Evolutionary conservation across 2,329 filamentous ascomycete species (phyloP), one percentile per base, ranked within the genome.

Genomic region (Beauveria brongniartii): DNA sequence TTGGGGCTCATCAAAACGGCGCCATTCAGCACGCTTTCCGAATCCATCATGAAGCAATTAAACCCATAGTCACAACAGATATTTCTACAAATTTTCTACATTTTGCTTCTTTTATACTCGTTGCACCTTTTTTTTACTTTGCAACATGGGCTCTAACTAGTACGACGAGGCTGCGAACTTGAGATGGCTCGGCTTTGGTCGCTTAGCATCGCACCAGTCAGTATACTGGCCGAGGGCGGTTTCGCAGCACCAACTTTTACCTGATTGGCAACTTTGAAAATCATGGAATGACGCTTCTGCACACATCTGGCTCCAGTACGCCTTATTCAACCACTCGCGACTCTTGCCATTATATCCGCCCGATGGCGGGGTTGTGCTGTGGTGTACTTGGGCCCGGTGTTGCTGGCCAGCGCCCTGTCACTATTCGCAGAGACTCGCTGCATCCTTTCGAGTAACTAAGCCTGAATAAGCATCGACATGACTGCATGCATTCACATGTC

Each of bases 131-230:
- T 9, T 9, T 10, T 20, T 18, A 3, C 22, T 18, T 53, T 53
- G 3, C 8, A 40, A 37, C 18, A 20, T 24, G 43, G 18, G 9
- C 20, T 20, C 10, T 24, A 28, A 37, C 5, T 37, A 26, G 52
- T 5, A 55, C 24, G 43, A 44, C 40, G 22, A 55, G 37, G 22
- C 40, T 55, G 12, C 34, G 20, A 24, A 5, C 16, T 26, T 18
- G 22, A 41, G 37, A 3, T 26, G 10, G 12, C 50, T 54, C 57
- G 57, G 57, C 57, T 60, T 60, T 30, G 47, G 44, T 34, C 57
- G 57, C 48, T 60, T 60, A 60, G 48, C 50, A 47, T 60, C 57
- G 57, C 57, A 59, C 37, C 55, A 14, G 20, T 30, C 55, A 14
- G 20, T 30, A 50, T 20, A 30, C 28, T 30, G 24, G 44, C 30